Base-by-base conservation (phyloP, 768 basidiomycete genomes). In the Phanerochaete carnosa region DNA sequence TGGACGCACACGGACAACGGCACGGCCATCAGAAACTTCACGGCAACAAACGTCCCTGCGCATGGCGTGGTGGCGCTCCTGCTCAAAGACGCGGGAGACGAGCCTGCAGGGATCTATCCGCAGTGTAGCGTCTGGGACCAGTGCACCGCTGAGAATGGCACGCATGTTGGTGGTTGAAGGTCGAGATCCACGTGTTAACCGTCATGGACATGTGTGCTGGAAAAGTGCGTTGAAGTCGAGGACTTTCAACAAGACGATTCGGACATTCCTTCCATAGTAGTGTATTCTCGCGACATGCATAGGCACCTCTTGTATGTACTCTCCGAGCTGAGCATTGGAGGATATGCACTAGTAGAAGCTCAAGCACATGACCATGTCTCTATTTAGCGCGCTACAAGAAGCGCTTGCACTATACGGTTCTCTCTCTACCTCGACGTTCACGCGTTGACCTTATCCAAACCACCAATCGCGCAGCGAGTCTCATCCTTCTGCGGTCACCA, bases 1-100 rank as follows among this genome's bases (percentile, higher is more conserved):
- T 90, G 89, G 89, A 69, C 83, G 3, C 88, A 90, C 69, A 88
- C 86, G 23, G 75, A 87, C 65, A 89, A 88, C 64, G 87, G 86
- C 2, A 89, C 84, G 0, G 83, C 82, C 0, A 75, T 85, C 25
- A 80, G 88, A 19, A 84, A 81, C 68, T 77, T 88, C 65, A 83
- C 82, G 2, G 83, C 81, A 2, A 79, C 75, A 9, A 73, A 71
- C 22, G 86, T 90, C 12, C 87, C 88, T 2, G 66, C 86, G 7
- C 89, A 90, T 61, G 89, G 88, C 3, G 87, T 89, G 26, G 81
- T 86, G 25, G 89, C 87, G 32, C 66, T 90, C 11, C 73, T 91
- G 57, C 72, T 90, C 47, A 80, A 78, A 51, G 89, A 90, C 64
- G 85, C 80, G 1, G 87, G 87, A 0, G 78, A 89, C 57, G 88